phyloP scores from a whole-genome alignment of 306 rosid genomes.

The Vigna mungo region DNA sequence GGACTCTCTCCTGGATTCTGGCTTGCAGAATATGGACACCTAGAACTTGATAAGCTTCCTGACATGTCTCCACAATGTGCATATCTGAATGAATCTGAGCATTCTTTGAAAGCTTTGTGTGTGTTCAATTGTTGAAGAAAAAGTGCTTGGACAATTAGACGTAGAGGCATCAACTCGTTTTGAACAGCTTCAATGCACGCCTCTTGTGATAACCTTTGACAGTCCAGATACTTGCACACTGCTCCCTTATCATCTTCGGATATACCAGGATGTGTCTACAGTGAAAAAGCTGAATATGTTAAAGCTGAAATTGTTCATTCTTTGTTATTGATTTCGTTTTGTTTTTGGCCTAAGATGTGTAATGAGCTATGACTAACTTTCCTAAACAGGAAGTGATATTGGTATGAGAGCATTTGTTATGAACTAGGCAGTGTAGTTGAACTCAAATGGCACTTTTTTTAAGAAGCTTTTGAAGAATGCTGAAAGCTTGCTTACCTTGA shows the following conservation, averaged over 20 bases:
- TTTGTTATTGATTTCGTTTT: neutral
- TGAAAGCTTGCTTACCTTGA: constrained; percentile 60
- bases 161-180: constrained; percentile 89
- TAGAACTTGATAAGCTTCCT: constrained; percentile 71
- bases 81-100: constrained; percentile 79
- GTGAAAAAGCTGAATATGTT: constrained; percentile 25
- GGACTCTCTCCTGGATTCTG: constrained; percentile 69
- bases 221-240: constrained; percentile 78
- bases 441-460: neutral
- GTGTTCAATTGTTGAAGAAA: constrained; percentile 84
- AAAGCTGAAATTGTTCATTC: neutral
- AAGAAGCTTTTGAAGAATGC: constrained; percentile 17
- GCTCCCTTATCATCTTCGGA: constrained; percentile 81
- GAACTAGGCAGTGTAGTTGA: constrained; percentile 12
- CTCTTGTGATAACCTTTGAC: constrained; percentile 82
- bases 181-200: constrained; percentile 91
- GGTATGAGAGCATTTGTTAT: constrained; percentile 25
- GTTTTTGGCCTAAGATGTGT: neutral
- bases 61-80: constrained; percentile 68
- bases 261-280: constrained; percentile 62
- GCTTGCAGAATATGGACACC: constrained; percentile 65
- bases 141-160: constrained; percentile 84
- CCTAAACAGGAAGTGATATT: neutral
- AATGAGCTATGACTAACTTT: neutral
- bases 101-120: constrained; percentile 83